Conservation (phyloP, 768 basidiomycete genomes). For the Podaxis sp. region DNA sequence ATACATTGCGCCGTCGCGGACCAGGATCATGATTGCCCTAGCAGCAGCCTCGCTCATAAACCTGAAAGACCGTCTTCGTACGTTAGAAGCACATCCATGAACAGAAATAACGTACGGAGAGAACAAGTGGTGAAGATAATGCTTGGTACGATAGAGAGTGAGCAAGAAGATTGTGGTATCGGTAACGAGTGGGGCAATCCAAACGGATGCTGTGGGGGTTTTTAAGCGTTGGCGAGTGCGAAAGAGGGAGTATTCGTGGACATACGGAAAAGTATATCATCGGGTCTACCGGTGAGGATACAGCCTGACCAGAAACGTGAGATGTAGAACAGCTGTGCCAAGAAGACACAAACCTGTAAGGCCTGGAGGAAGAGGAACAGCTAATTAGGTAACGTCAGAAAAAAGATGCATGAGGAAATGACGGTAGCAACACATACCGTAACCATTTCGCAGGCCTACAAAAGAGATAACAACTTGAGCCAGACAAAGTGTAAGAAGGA, state of each 20-base stretch:
- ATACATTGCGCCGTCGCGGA: slow-evolving; percentile 28
- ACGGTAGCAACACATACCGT: slow-evolving; percentile 19
- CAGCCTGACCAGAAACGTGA: slow-evolving; percentile 21
- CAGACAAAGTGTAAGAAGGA: slow-evolving; percentile 24
- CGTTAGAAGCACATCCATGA: background rate
- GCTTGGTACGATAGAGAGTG: slow-evolving; percentile 20
- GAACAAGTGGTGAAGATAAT: slow-evolving; percentile 8
- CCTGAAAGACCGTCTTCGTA: background rate
- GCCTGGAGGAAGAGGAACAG: slow-evolving; percentile 24
- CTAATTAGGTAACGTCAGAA: slow-evolving; percentile 11
- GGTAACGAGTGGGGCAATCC: slow-evolving; percentile 26
- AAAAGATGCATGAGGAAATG: background rate
- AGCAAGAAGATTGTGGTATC: slow-evolving; percentile 22
- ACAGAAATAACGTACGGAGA: background rate
- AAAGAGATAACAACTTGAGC: slow-evolving; percentile 26
- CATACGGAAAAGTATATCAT: slow-evolving; percentile 24
- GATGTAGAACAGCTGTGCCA: background rate
- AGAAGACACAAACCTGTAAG: slow-evolving; percentile 20
- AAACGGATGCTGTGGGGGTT: slow-evolving; percentile 21
- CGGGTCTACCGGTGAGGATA: slow-evolving; percentile 22
- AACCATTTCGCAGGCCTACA: slow-evolving; percentile 24
- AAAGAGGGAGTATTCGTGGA: background rate
- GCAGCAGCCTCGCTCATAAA: slow-evolving; percentile 5
- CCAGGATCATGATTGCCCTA: slow-evolving; percentile 24
- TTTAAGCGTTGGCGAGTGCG: background rate